Evolutionary conservation across 495 filamentous ascomycete species (phyloP), one percentile per base, ranked within the genome.

Genomic region (Recurvomyces mirabilis): DNA sequence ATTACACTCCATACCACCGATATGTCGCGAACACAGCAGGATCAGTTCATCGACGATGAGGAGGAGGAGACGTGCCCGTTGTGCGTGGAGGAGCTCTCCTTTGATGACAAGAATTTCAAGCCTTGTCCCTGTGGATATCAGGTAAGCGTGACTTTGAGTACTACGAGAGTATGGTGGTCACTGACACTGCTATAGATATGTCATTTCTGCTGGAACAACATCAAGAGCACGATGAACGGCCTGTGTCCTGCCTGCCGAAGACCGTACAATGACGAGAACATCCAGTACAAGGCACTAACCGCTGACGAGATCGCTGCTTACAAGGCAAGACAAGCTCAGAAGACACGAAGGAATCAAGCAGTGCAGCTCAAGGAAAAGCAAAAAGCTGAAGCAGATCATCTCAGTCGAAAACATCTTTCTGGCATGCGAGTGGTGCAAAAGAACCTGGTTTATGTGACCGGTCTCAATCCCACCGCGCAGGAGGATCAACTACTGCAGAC

Each of bases 141-240:
- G 73, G 91, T 96, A 77, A 35, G 72, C 56, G 34, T n/a, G n/a
- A n/a, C n/a, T n/a, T n/a, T n/a, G n/a, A n/a, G n/a, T n/a, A n/a
- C n/a, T n/a, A n/a, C n/a, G n/a, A n/a, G n/a, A n/a, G n/a, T n/a
- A n/a, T n/a, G n/a, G n/a, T n/a, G n/a, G n/a, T n/a, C 15, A 31
- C 37, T 29, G 26, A 29, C 15, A 12, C 10, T 13, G 20, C 20
- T 7, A 2, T 26, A 98, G 89, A 85, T 99, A 57, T 99, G 93
- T 63, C 93, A 95, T 69, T 99, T 99, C 67, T 99, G 93, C 65
- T 96, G 82, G 69, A 94, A 99, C 68, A 96, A 96, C 55, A 91
- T 99, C 64, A 89, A 86, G 63, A 84, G 79, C 46, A 94, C 88
- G 51, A 81, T 94, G 72, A 94, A 94, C 60, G 87, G 87, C 26